phyloP scores from a whole-genome alignment of 768 basidiomycete species.

The Dentipellis sp. region DNA sequence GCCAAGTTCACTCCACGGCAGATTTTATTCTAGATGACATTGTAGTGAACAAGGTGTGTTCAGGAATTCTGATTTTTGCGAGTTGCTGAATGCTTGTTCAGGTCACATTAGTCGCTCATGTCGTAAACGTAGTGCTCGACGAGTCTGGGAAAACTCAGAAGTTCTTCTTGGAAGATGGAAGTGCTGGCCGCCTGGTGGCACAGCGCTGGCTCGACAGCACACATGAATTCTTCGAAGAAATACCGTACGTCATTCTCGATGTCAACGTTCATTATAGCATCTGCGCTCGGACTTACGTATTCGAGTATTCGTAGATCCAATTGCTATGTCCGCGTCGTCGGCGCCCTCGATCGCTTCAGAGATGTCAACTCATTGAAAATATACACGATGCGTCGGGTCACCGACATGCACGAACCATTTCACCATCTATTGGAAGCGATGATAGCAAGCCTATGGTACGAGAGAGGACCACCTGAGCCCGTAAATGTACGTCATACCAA shows the following conservation, averaged over 20 bases:
- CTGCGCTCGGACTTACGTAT: too few relatives aligned
- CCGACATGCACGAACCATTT: constrained; percentile 37
- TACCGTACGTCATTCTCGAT: not conserved
- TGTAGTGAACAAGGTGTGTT: constrained; percentile 28
- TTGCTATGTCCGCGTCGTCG: constrained; percentile 11
- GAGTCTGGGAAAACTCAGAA: not conserved
- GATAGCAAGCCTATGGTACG: constrained; percentile 25
- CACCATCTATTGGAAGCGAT: constrained; percentile 38
- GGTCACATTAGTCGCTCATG: constrained; percentile 44
- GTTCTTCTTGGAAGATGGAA: constrained; percentile 30
- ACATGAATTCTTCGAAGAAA: not conserved
- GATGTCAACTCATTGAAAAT: constrained; percentile 31
- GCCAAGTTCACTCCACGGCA: constrained; percentile 29
- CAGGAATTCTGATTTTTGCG: too few relatives aligned
- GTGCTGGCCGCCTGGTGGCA: constrained; percentile 12
- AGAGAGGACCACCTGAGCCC: constrained; percentile 6
- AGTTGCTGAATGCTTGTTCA: constrained; percentile 8
- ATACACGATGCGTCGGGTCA: constrained; percentile 26
- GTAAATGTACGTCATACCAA: too few relatives aligned
- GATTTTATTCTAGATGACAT: constrained; percentile 38
- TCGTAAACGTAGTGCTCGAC: constrained; percentile 16
- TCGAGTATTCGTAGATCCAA: not conserved
- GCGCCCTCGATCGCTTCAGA: constrained; percentile 20
- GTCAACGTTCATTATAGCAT: not conserved
- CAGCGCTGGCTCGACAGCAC: not conserved